Percentiles rank a stretch among this genome's conserved stretches.
phyloP scores from a whole-genome alignment of 2,329 filamentous ascomycete species.

The Phaeosphaeriaceae sp. region DNA sequence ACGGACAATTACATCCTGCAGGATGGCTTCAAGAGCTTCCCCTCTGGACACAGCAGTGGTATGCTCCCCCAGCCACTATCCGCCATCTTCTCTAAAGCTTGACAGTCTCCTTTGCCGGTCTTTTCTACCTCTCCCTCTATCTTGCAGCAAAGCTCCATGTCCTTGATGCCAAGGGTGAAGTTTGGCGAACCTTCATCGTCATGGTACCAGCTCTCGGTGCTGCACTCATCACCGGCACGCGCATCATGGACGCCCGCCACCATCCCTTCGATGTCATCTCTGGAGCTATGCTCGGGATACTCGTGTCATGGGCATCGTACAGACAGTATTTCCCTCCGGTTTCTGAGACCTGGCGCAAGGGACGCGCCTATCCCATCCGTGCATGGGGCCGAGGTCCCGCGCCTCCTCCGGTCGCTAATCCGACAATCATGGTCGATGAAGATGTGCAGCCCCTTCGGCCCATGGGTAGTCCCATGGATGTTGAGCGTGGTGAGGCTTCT shows the following conservation, averaged over 20 bases:
- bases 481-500: slow-evolving; percentile 42
- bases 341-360: slow-evolving; percentile 63
- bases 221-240: slow-evolving; percentile 61
- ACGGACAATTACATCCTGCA: slow-evolving; percentile 59
- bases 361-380: slow-evolving; percentile 65
- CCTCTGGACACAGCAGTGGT: slow-evolving; percentile 65
- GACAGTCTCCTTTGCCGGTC: slow-evolving; percentile 63
- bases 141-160: slow-evolving; percentile 66
- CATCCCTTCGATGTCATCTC: slow-evolving; percentile 68
- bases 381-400: slow-evolving; percentile 61
- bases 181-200: slow-evolving; percentile 65
- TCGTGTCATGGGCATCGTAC: slow-evolving; percentile 61
- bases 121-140: slow-evolving; percentile 67
- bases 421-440: slow-evolving; percentile 35
- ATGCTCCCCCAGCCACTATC: slow-evolving; percentile 20
- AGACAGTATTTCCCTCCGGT: slow-evolving; percentile 67
- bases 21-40: slow-evolving; percentile 66
- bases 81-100: slow-evolving; percentile 18
- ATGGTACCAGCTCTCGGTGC: slow-evolving; percentile 62
- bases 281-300: slow-evolving; percentile 60
- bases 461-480: slow-evolving; percentile 35
- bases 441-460: slow-evolving; percentile 40
- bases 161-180: slow-evolving; percentile 66
- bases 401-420: slow-evolving; percentile 33
- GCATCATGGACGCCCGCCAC: slow-evolving; percentile 68